Conservation (phyloP, 2,329 filamentous ascomycete species). For the Talaromyces sp. region DNA sequence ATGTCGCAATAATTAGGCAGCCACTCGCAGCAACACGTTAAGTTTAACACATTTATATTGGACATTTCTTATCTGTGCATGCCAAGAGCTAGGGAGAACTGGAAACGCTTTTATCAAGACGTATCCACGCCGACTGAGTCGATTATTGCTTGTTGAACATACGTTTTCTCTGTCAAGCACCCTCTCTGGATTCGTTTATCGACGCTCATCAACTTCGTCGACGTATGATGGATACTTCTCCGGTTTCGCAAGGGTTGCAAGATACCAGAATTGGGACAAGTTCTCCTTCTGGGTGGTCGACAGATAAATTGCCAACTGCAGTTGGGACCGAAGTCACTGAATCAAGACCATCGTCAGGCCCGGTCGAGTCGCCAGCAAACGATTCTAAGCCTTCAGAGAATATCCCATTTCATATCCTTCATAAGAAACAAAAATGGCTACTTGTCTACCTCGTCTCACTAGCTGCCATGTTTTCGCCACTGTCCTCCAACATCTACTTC, state of each 20-base stretch:
- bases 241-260: background rate
- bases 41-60: background rate
- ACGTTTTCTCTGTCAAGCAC: background rate
- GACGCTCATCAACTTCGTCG: background rate
- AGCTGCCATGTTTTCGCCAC: constrained; percentile 40
- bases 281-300: background rate
- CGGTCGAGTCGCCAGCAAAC: background rate
- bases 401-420: background rate
- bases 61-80: background rate
- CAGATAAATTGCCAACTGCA: background rate
- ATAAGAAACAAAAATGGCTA: constrained; percentile 28
- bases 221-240: background rate
- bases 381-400: background rate
- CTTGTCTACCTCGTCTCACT: constrained; percentile 37
- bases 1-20: background rate
- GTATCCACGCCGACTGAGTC: background rate
- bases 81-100: too few relatives aligned
- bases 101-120: background rate
- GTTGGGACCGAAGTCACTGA: background rate
- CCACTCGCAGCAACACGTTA: background rate
- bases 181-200: background rate
- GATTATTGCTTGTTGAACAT: background rate
- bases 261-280: background rate
- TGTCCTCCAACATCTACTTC: constrained; percentile 38
- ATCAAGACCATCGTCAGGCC: background rate